A percentile compares a stretch with the other conserved stretches of the same genome.
These are phyloP conservation scores for Solanum hybrid DNA, from an alignment of 305 asterid species.

Conservation along the genomic window DNA sequence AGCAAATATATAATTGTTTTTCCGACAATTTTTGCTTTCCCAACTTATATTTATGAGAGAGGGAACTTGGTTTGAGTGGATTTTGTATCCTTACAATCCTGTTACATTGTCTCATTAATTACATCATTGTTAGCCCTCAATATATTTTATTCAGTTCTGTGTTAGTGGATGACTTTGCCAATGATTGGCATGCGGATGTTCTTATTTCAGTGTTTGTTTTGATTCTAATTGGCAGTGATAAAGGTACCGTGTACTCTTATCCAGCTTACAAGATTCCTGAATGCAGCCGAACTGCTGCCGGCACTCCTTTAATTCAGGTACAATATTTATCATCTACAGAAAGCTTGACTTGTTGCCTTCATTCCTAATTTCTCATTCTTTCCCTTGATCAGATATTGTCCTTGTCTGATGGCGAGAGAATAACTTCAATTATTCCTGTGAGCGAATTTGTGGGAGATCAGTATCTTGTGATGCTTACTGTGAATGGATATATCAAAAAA, in stretches of 20 bases:
- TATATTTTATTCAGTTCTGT: not conserved
- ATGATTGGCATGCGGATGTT: not conserved
- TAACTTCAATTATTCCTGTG: conserved; percentile 96
- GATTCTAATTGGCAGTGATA: conserved; percentile 54
- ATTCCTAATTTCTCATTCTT: not conserved
- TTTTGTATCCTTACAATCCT: not conserved
- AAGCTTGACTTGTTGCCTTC: not conserved
- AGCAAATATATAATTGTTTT: not conserved
- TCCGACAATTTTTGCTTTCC: not conserved
- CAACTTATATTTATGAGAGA: not conserved
- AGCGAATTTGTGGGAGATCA: conserved; percentile 81
- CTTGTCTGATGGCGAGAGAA: conserved; percentile 91
- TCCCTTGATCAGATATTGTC: conserved; percentile 60
- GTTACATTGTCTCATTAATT: not conserved
- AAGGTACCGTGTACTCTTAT: conserved; percentile 88
- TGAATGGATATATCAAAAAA: conserved; percentile 91
- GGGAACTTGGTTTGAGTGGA: not conserved
- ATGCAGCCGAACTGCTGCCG: conserved; percentile 93
- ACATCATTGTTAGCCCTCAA: not conserved
- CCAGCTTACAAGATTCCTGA: conserved; percentile 94
- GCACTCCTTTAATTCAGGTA: conserved; percentile 93
- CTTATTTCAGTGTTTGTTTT: not conserved
- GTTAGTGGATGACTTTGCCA: not conserved
- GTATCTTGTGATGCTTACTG: conserved; percentile 87
- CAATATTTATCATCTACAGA: conserved; percentile 1